Evolutionary conservation across 1,284 basidiomycete genomes (phyloP), one percentile per base, ranked within the genome.

Genomic region (Ceratobasidium sp.): DNA sequence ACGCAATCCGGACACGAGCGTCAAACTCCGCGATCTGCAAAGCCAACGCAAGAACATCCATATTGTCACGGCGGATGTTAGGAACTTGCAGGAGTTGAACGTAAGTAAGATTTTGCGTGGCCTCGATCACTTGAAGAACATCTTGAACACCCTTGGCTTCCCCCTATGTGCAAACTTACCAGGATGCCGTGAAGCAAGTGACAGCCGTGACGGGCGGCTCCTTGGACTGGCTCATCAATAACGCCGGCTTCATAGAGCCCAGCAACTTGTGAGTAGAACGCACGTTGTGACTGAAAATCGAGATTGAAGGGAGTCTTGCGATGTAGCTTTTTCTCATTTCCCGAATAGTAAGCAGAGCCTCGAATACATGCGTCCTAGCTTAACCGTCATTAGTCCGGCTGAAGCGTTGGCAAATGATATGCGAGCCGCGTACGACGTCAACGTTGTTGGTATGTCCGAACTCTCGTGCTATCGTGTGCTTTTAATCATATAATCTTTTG

Each of bases 181-280:
- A 79, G 78, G 71, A 65, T n/a, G 78, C 75, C 26, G 79, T 75
- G 20, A 69, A 77, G 28, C 80, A 82, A 35, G 79, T 82, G 0
- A 71, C 82, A 0, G 80, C 78, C 31, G 56, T 82, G 35, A 84
- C 83, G 4, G 82, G 81, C 10, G 82, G 82, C n/a, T 80, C 81
- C 17, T 68, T 85, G 13, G 84, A 85, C 73, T 81, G 82, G 56
- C 80, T 85, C 60, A 84, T 85, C 60, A 84, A 84, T 78, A 84
- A 84, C 56, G 84, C 82, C 8, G 64, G 83, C 82, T 71, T 45
- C 35, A 71, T 71, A 20, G 53, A 71, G 51, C 67, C 67, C 28
- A 13, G n/a, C 51, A 7, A 26, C 31, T 56, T 66, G 26, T 60
- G 23, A 10, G 56, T 60, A 17, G 5, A 26, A 20, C 31, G 23